phyloP scores from a whole-genome alignment of 306 rosid genomes.

The Urtica urens region DNA sequence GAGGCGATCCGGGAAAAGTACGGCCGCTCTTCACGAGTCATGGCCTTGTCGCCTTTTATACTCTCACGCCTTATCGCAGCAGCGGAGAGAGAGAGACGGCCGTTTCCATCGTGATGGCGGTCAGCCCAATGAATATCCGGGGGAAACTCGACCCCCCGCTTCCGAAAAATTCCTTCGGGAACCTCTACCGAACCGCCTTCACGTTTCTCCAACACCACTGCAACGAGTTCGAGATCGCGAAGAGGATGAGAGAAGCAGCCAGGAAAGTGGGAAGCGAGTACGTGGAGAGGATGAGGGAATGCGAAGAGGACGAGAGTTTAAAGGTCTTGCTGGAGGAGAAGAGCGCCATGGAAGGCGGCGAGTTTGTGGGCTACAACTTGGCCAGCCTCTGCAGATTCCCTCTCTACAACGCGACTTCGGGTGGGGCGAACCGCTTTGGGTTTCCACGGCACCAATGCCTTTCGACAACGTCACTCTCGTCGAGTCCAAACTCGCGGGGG shows the following conservation, averaged over 20 bases:
- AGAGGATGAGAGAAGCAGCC: constrained; percentile 1
- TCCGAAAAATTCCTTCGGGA: constrained; percentile 3
- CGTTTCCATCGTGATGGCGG: neutral
- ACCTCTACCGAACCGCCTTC: constrained; percentile 1
- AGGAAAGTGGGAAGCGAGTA: neutral
- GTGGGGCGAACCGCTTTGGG: constrained; percentile 26
- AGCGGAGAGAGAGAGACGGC: neutral
- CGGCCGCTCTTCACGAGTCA: neutral
- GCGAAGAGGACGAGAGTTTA: neutral
- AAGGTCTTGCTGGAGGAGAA: no score
- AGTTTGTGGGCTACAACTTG: neutral
- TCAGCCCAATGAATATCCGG: constrained; percentile 9
- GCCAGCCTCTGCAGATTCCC: constrained; percentile 23
- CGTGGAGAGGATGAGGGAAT: neutral
- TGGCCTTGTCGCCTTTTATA: constrained; percentile 37
- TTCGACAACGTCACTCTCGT: constrained; percentile 10
- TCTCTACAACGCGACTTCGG: constrained; percentile 26
- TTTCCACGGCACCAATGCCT: constrained; percentile 3
- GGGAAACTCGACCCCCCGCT: constrained; percentile 8
- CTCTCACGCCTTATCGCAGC: constrained; percentile 33
- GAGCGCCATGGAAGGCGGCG: neutral
- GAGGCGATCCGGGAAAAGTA: constrained; percentile 28
- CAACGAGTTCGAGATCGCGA: neutral
- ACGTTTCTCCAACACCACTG: neutral
- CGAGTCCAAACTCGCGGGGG: constrained; percentile 11